A percentile compares a stretch with the other conserved stretches of the same genome.
phyloP scores from a whole-genome alignment of 208 protist genomes.

The Trypanosoma scelopori region DNA sequence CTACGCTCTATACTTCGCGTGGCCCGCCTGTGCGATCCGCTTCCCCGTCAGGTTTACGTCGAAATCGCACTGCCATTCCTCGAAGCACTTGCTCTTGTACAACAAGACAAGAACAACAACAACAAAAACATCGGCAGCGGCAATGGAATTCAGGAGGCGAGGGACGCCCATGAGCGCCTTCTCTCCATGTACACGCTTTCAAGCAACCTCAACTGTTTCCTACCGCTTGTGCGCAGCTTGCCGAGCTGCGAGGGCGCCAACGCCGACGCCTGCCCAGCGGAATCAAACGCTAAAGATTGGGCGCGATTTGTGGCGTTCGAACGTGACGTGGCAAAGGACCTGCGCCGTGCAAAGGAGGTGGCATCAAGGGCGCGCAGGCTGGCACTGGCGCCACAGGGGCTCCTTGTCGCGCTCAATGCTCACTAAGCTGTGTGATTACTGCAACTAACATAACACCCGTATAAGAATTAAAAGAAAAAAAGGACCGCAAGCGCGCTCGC shows the following conservation, averaged over 20 bases:
- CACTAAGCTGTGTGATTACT: conserved; percentile 17
- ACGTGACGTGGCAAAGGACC: conserved; percentile 64
- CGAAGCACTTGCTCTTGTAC: conserved; percentile 52
- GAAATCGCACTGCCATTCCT: conserved; percentile 56
- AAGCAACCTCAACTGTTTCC: conserved; percentile 37
- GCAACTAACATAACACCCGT: too few species aligned
- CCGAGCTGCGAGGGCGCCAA: not conserved
- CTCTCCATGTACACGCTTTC: conserved; percentile 55
- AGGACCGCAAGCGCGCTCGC: conserved; percentile 6
- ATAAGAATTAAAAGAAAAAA: conserved; percentile 10
- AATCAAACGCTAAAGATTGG: conserved; percentile 69
- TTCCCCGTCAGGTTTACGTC: conserved; percentile 41
- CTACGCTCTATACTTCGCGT: conserved; percentile 33
- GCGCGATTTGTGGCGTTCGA: conserved; percentile 65
- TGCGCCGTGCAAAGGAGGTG: conserved; percentile 48
- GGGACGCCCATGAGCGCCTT: conserved; percentile 59
- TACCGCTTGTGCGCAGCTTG: conserved; percentile 47
- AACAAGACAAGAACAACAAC: conserved; percentile 1
- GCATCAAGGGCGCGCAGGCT: conserved; percentile 46
- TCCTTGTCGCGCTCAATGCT: conserved; percentile 57
- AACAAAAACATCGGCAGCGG: too few species aligned
- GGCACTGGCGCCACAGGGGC: conserved; percentile 57
- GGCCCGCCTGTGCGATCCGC: conserved; percentile 48
- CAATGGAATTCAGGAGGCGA: conserved; percentile 30
- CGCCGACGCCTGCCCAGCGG: conserved; percentile 14